Percentiles rank a stretch among this genome's conserved stretches.
Evolutionary conservation across 345 rosid genomes (phyloP).

Genomic region (Hibiscus syriacus): DNA sequence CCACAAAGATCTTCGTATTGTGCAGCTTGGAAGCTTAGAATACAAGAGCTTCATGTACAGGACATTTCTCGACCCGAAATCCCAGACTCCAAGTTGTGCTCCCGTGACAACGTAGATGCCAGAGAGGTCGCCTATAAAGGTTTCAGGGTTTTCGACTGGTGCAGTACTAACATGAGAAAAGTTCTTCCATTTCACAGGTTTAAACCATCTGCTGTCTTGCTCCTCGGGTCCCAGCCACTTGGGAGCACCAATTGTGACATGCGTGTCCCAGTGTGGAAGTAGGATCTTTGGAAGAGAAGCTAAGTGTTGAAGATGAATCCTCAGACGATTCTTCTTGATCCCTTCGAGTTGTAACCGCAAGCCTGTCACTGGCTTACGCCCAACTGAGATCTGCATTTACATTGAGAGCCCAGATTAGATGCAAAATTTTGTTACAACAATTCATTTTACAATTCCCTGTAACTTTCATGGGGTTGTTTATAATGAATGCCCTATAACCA

Average conservation of each 20-base stretch:
- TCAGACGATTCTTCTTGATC: slow-evolving; percentile 45
- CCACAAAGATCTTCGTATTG: slow-evolving; percentile 64
- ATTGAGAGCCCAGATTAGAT: slow-evolving; percentile 12
- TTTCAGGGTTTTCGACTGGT: slow-evolving; percentile 56
- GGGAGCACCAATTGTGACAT: slow-evolving; percentile 67
- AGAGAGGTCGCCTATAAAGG: slow-evolving; percentile 44
- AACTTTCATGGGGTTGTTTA: background rate
- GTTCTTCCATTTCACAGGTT: slow-evolving; percentile 75
- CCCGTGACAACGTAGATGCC: slow-evolving; percentile 59
- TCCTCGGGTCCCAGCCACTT: slow-evolving; percentile 82
- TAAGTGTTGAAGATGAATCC: slow-evolving; percentile 54
- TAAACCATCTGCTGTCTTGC: slow-evolving; percentile 84
- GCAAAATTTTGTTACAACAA: background rate
- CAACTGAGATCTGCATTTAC: slow-evolving; percentile 53
- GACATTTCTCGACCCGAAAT: slow-evolving; percentile 67
- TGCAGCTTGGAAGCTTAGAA: slow-evolving; percentile 62
- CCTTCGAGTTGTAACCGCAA: slow-evolving; percentile 50
- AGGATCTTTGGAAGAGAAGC: slow-evolving; percentile 62
- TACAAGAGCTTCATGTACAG: slow-evolving; percentile 60
- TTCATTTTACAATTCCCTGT: background rate
- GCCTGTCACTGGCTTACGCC: slow-evolving; percentile 74
- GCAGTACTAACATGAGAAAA: slow-evolving; percentile 73
- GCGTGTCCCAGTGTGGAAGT: slow-evolving; percentile 59
- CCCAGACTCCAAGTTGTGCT: slow-evolving; percentile 82
- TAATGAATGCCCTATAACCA: background rate